Evolutionary conservation across 495 filamentous ascomycete genomes (phyloP).

Genomic region (Neurospora sp.): DNA sequence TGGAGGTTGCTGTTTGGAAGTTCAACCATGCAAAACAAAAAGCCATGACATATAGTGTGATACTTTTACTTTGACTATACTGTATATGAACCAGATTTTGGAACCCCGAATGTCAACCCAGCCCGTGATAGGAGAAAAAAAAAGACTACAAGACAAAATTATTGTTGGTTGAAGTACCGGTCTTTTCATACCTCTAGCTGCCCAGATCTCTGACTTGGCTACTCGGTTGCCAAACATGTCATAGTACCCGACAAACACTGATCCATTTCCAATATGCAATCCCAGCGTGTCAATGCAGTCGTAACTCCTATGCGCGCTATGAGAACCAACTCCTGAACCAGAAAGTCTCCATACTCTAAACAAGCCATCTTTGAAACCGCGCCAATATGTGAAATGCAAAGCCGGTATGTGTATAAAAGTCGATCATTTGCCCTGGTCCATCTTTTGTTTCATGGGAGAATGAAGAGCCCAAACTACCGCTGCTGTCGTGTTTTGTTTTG

Average conservation of each 20-base stretch:
- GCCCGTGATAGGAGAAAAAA: background rate
- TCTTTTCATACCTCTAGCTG: background rate
- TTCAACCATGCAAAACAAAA: background rate
- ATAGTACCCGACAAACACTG: background rate
- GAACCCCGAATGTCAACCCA: background rate
- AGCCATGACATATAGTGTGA: background rate
- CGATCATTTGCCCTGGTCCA: background rate
- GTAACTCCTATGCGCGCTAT: background rate
- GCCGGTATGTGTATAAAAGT: background rate
- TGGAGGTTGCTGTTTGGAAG: background rate
- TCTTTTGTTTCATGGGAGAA: background rate
- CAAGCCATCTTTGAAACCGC: background rate
- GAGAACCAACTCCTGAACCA: background rate
- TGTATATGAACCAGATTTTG: background rate
- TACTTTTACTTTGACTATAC: background rate
- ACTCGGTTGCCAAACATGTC: background rate
- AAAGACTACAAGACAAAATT: background rate
- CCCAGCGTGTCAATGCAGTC: background rate
- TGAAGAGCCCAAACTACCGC: background rate
- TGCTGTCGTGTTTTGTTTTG: background rate
- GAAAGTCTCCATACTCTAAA: background rate
- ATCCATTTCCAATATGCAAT: background rate
- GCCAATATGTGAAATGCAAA: background rate
- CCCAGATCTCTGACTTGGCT: background rate
- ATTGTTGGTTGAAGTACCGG: background rate